phyloP scores from a whole-genome alignment of 768 basidiomycete genomes.

The Leucosporidium yakuticum region DNA sequence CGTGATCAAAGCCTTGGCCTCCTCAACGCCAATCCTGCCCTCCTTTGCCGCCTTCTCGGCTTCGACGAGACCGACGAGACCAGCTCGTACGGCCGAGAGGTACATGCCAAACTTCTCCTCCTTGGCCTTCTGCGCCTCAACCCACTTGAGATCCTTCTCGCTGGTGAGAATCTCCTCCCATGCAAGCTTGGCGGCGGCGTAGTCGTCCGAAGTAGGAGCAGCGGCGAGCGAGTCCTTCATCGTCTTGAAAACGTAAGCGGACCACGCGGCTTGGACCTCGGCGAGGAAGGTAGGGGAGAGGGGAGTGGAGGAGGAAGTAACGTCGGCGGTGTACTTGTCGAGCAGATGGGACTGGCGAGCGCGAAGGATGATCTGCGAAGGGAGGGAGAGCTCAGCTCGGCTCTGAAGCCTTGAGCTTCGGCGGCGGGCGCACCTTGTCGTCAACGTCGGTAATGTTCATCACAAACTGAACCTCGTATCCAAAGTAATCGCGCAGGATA shows the following conservation, averaged over 20 bases:
- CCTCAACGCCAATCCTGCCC: neutral
- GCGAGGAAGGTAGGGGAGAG: constrained; percentile 22
- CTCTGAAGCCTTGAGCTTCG: neutral
- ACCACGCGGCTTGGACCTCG: constrained; percentile 34
- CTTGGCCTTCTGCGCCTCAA: constrained; percentile 61
- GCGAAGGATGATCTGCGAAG: constrained; percentile 75
- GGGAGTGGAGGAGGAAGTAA: constrained; percentile 16
- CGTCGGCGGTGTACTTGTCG: constrained; percentile 40
- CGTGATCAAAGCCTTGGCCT: constrained; percentile 55
- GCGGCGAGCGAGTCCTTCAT: constrained; percentile 32
- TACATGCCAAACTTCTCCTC: constrained; percentile 94
- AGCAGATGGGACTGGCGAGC: constrained; percentile 58
- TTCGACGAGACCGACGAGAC: constrained; percentile 6
- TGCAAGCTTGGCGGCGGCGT: constrained; percentile 26
- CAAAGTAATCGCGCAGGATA: constrained; percentile 90
- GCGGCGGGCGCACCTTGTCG: constrained; percentile 66
- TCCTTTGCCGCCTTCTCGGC: constrained; percentile 41
- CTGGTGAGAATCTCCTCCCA: constrained; percentile 58
- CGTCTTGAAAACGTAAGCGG: constrained; percentile 35
- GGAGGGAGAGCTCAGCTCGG: neutral
- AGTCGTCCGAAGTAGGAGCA: neutral
- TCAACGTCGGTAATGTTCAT: constrained; percentile 99
- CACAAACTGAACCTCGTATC: constrained; percentile 95
- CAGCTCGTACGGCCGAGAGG: constrained; percentile 62
- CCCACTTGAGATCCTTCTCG: constrained; percentile 56